Percentiles rank a stretch among this genome's conserved stretches.
Evolutionary conservation across 306 rosid species (phyloP).

Genomic region (Gastrolobium villosum): DNA sequence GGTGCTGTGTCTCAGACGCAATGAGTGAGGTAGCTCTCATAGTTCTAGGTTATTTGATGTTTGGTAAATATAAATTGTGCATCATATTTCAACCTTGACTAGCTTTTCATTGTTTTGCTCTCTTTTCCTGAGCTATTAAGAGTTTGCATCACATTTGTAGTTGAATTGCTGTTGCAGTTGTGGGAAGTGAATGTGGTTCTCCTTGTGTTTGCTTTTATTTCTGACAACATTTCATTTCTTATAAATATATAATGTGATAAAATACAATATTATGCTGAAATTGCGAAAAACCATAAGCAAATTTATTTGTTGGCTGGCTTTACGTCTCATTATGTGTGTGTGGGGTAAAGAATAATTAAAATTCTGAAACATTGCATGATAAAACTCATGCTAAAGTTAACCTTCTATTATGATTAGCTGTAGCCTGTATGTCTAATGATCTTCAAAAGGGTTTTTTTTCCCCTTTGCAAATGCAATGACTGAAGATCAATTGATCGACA

Average conservation of each 20-base stretch:
- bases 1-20: constrained; percentile 97
- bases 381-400: constrained; percentile 23
- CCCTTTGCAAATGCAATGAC: background rate
- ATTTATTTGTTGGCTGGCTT: constrained; percentile 21
- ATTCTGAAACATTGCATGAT: background rate
- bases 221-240: background rate
- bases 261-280: constrained; percentile 38
- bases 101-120: constrained; percentile 31
- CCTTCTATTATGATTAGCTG: constrained; percentile 27
- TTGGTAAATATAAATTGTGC: constrained; percentile 8
- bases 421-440: constrained; percentile 40
- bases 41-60: constrained; percentile 35
- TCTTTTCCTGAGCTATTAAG: constrained; percentile 23
- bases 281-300: background rate
- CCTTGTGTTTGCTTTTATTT: constrained; percentile 15
- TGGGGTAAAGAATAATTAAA: background rate
- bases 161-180: constrained; percentile 36
- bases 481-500: constrained; percentile 27
- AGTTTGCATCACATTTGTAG: constrained; percentile 24
- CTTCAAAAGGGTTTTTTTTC: background rate
- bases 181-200: constrained; percentile 17
- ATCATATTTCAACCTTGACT: constrained; percentile 34
- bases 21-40: constrained; percentile 90
- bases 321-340: constrained; percentile 18
- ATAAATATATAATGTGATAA: constrained; percentile 10